Evolutionary conservation across 768 basidiomycete species (phyloP).

Genomic region (Suillus discolor): DNA sequence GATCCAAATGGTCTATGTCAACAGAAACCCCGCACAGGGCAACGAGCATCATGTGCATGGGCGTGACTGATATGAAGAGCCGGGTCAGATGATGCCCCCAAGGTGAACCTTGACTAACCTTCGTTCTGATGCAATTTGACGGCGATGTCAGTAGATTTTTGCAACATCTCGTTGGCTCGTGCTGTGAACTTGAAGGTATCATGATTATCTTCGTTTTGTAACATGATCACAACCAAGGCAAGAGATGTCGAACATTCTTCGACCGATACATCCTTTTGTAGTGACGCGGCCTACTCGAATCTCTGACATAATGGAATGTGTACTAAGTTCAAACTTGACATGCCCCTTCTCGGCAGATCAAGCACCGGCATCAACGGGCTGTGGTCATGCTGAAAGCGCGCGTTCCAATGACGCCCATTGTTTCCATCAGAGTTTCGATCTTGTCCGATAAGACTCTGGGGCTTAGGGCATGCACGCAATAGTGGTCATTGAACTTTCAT

Average conservation of each 20-base stretch:
- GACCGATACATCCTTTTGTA: neutral
- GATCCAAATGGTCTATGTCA: slow-evolving; percentile 5
- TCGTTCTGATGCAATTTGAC: slow-evolving; percentile 7
- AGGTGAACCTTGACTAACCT: slow-evolving; percentile 1
- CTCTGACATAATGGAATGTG: neutral
- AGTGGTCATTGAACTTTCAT: neutral
- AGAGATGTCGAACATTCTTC: neutral
- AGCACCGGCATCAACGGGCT: neutral
- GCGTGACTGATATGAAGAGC: slow-evolving; percentile 4
- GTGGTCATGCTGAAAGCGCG: neutral
- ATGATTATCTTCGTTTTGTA: neutral
- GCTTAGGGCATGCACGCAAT: neutral
- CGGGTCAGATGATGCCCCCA: neutral
- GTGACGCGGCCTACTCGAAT: neutral
- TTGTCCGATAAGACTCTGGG: neutral
- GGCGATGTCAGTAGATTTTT: slow-evolving; percentile 10
- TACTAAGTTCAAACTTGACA: neutral
- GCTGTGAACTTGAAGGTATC: neutral
- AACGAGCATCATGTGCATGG: slow-evolving; percentile 12
- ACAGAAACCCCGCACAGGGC: slow-evolving; percentile 9
- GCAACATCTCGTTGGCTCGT: slow-evolving; percentile 1
- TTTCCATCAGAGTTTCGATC: neutral
- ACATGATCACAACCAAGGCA: slow-evolving; percentile 5
- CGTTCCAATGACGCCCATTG: neutral
- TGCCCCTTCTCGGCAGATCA: neutral